Evolutionary conservation across 331 rosid genomes (phyloP), one percentile per base, ranked within the genome.

Genomic region (Telfairia occidentalis): DNA sequence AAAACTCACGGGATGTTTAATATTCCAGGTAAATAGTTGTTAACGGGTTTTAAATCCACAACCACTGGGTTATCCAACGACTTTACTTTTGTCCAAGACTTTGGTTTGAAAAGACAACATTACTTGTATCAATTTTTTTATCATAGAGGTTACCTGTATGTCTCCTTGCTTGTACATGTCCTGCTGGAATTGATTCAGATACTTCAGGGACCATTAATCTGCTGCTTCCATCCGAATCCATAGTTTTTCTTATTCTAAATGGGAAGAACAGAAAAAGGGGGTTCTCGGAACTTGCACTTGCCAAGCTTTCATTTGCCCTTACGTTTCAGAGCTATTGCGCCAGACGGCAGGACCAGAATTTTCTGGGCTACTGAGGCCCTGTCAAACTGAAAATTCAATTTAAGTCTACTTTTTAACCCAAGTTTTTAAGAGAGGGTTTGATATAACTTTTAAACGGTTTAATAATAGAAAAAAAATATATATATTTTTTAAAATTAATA

Each of bases 221-320:
- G 73, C 73, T 66, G 73, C 73, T 42, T 66, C 52, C 73, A 40
- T 38, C 73, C 16, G 23, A 42, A 40, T 66, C 73, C 73, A 66
- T 66, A 5, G 73, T 23, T 66, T 40, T 40, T 53, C 18, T 19
- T 13, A 40, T 24, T 38, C 21, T 11, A 65, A 65, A 21, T 37
- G 48, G 28, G 5, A 38, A 9, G 23, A 19, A 21, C n/a, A 42
- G 1, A 3, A 18, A 34, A 64, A 4, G 5, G n/a, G 3, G 16
- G 45, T 19, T 18, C 24, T 37, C 7, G 16, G 43, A 61, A 34
- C 43, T 61, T 61, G 38, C 70, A n/a, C 0, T 58, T 58, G 16
- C 9, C 40, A 52, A 19, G 61, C 61, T 54, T 54, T 54, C 16
- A 10, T 3, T 12, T 23, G 29, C 46, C 32, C 50, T 21, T 9